Conservation (phyloP, 371 early-diverging fungal species). For the Neoconidiobolus thromboides region DNA sequence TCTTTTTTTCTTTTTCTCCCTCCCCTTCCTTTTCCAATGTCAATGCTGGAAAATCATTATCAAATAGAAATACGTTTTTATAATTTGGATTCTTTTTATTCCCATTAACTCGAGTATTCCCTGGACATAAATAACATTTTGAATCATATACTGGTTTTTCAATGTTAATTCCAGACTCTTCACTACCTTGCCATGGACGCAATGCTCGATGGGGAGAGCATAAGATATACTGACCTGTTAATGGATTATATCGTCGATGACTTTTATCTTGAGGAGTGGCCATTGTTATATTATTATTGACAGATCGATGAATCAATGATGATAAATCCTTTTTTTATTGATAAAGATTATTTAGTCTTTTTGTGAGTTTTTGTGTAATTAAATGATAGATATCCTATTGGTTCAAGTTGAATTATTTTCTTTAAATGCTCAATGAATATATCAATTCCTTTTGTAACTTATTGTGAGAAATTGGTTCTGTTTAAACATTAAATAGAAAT, state of each 20-base stretch:
- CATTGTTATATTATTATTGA: too few species aligned
- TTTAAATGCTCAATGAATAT: too few species aligned
- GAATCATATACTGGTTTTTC: constrained; percentile 48
- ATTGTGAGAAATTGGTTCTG: too few species aligned
- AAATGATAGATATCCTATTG: too few species aligned
- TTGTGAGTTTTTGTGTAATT: too few species aligned
- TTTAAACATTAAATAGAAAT: too few species aligned
- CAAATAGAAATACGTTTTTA: constrained; percentile 49
- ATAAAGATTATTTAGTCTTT: too few species aligned
- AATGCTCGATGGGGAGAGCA: constrained; percentile 88
- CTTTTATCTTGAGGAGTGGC: constrained; percentile 29
- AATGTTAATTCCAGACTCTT: constrained; percentile 23
- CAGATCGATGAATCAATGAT: too few species aligned
- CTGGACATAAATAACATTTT: constrained; percentile 69
- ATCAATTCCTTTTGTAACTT: too few species aligned
- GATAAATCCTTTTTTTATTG: too few species aligned
- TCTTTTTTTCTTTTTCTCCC: neutral
- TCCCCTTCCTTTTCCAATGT: constrained; percentile 15
- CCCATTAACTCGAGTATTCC: constrained; percentile 59
- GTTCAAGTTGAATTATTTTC: too few species aligned
- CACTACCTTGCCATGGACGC: constrained; percentile 81
- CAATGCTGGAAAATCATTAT: constrained; percentile 85
- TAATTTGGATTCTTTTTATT: constrained; percentile 53
- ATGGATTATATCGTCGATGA: constrained; percentile 76
- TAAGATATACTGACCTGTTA: constrained; percentile 73